Conservation (phyloP, 2,329 filamentous ascomycete species). For the Pseudogymnoascus verrucosus region DNA sequence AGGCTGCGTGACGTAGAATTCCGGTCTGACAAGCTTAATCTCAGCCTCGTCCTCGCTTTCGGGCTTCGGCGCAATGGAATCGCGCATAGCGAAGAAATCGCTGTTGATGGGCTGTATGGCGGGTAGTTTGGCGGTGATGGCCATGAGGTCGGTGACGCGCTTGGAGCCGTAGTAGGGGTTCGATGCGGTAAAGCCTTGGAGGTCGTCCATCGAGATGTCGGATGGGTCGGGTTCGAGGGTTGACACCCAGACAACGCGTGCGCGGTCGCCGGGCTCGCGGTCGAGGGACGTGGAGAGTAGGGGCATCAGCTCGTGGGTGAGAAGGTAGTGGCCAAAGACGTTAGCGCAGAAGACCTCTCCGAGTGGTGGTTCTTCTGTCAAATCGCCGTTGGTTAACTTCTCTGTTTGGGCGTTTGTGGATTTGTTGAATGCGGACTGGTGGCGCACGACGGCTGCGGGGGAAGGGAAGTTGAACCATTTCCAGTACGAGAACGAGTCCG, state of each 20-base stretch:
- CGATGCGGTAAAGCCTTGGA: slow-evolving; percentile 59
- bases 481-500: not conserved
- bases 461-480: slow-evolving; percentile 1
- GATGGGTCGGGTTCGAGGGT: slow-evolving; percentile 60
- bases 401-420: not conserved
- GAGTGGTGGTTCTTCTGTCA: slow-evolving; percentile 48
- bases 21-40: slow-evolving; percentile 38
- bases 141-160: slow-evolving; percentile 74
- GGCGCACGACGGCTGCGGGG: not conserved
- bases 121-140: slow-evolving; percentile 64
- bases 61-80: slow-evolving; percentile 19
- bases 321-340: slow-evolving; percentile 89
- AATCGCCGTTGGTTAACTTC: not conserved
- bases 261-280: slow-evolving; percentile 30
- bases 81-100: slow-evolving; percentile 43
- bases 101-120: slow-evolving; percentile 47
- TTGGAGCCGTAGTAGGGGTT: slow-evolving; percentile 79
- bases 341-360: slow-evolving; percentile 86
- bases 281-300: slow-evolving; percentile 44
- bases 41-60: slow-evolving; percentile 15
- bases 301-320: slow-evolving; percentile 71
- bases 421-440: slow-evolving; percentile 32
- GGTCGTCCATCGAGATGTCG: slow-evolving; percentile 54
- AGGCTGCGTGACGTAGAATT: slow-evolving; percentile 74
- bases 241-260: slow-evolving; percentile 78